Conservation (phyloP, 176 grass and related monocot genomes). For the Paspalum vaginatum region DNA sequence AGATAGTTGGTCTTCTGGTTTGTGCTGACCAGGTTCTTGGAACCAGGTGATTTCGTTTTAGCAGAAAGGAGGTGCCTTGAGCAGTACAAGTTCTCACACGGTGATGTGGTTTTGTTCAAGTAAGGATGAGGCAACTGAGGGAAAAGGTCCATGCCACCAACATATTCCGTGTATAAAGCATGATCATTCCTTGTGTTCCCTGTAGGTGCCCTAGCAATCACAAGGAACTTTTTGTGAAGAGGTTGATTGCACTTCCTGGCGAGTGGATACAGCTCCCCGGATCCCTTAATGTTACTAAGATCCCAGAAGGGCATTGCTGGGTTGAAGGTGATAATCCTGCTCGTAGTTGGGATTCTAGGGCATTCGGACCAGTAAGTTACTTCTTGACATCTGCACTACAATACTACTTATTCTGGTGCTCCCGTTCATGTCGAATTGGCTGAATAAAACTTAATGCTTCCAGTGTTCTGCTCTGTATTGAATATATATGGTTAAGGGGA, state of each 20-base stretch:
- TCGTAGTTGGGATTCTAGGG: constrained; percentile 75
- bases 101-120: constrained; percentile 81
- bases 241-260: constrained; percentile 83
- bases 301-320: constrained; percentile 88
- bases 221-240: constrained; percentile 62
- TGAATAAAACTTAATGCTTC: not conserved
- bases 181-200: constrained; percentile 11
- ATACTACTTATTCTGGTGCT: not conserved
- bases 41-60: constrained; percentile 65
- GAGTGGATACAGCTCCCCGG: constrained; percentile 73
- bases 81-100: constrained; percentile 75
- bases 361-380: constrained; percentile 79
- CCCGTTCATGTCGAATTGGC: not conserved
- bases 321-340: constrained; percentile 91
- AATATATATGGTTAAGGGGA: not conserved
- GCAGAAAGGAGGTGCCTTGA: constrained; percentile 60
- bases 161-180: not conserved
- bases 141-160: not conserved
- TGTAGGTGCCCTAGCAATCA: constrained; percentile 72
- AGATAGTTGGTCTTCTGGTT: constrained; percentile 3
- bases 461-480: not conserved
- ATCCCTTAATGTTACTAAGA: constrained; percentile 57
- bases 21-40: constrained; percentile 55
- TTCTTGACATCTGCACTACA: not conserved
- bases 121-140: constrained; percentile 24